Evolutionary conservation across 331 rosid species (phyloP).

Genomic region (Malus hybrid): DNA sequence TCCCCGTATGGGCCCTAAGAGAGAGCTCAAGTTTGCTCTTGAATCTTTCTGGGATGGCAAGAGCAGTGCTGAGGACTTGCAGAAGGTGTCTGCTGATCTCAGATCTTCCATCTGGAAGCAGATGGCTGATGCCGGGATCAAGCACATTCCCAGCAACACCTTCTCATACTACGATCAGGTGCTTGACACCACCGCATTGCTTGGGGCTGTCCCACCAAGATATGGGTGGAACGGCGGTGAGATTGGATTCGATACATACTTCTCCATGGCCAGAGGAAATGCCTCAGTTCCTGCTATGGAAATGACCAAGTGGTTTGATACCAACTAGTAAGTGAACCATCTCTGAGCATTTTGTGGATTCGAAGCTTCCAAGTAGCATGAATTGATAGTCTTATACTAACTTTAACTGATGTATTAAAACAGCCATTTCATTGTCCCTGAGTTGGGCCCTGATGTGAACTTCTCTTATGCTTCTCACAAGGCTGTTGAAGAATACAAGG

Average conservation of each 20-base stretch:
- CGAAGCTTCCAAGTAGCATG: background rate
- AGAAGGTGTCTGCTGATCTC: constrained; percentile 80
- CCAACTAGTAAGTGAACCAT: constrained; percentile 81
- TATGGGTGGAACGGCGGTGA: constrained; percentile 91
- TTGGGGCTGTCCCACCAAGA: constrained; percentile 92
- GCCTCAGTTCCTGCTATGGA: constrained; percentile 98
- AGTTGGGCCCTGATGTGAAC: constrained; percentile 80
- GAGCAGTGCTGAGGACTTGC: constrained; percentile 85
- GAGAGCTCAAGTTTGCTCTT: constrained; percentile 95
- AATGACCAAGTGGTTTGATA: constrained; percentile 99
- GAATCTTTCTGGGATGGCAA: constrained; percentile 96
- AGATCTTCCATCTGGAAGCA: constrained; percentile 93
- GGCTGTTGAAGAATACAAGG: constrained; percentile 94
- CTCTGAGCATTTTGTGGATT: background rate
- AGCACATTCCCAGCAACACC: constrained; percentile 92
- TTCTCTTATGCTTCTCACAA: constrained; percentile 91
- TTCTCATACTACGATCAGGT: constrained; percentile 83
- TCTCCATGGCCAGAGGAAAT: constrained; percentile 99
- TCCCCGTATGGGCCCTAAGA: constrained; percentile 97
- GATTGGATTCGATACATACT: constrained; percentile 75
- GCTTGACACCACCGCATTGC: constrained; percentile 79
- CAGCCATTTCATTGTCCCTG: constrained; percentile 99
- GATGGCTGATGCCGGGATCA: constrained; percentile 78
- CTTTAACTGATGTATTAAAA: constrained; percentile 13
- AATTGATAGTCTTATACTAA: background rate